Conservation (phyloP, 2,329 filamentous ascomycete species). For the Stemphylium vesicarium region DNA sequence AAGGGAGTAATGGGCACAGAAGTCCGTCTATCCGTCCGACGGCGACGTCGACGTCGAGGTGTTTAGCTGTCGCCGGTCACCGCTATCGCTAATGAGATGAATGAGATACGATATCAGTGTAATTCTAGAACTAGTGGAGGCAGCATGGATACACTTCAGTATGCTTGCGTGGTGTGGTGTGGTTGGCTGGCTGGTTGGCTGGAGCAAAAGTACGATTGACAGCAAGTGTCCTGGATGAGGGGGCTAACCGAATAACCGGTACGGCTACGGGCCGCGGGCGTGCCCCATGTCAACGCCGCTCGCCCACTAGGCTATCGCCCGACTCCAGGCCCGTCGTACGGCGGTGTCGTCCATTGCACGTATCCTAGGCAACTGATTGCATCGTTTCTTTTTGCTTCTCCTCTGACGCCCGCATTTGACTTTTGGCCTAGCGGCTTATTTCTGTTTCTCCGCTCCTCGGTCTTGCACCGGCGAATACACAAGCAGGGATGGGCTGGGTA, state of each 20-base stretch:
- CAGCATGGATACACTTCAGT: no score
- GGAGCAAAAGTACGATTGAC: background rate
- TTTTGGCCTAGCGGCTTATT: background rate
- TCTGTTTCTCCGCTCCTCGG: background rate
- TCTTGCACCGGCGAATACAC: background rate
- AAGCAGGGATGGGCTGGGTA: slow-evolving; percentile 5
- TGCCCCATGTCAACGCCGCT: slow-evolving; percentile 1
- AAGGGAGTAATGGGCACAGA: no score
- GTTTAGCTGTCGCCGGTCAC: no score
- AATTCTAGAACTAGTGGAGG: no score
- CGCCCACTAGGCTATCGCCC: background rate
- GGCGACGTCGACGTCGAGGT: no score
- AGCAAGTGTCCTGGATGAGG: background rate
- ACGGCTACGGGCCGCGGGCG: slow-evolving; percentile 10
- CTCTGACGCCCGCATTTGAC: no score
- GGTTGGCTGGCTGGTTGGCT: no score
- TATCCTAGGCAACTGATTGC: background rate
- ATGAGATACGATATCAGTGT: no score
- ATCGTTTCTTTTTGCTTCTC: no score
- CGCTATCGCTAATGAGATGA: no score
- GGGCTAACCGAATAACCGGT: slow-evolving; percentile 6
- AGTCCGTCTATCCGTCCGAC: no score
- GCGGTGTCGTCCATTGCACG: background rate
- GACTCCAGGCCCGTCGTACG: background rate
- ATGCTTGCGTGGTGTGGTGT: no score